Conservation (phyloP, 2,329 filamentous ascomycete genomes). For the Aspergillus sp. region DNA sequence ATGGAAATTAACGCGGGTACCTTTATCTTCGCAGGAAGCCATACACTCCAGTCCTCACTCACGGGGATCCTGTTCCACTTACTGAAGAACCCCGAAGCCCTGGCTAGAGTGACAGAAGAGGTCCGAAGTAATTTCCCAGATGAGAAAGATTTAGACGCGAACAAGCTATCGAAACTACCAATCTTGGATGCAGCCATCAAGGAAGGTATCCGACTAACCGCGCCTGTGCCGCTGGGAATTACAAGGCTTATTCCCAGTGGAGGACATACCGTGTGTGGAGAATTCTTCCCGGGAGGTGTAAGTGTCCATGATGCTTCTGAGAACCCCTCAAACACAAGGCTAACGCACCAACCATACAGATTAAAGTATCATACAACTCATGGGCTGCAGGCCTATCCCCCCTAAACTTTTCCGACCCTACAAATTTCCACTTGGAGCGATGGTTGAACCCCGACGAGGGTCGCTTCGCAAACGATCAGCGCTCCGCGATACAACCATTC, state of each 20-base stretch:
- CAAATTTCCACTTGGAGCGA: background rate
- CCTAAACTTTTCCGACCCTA: background rate
- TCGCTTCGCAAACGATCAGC: background rate
- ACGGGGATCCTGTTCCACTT: slow-evolving; percentile 1
- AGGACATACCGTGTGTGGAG: background rate
- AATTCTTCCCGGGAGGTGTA: background rate
- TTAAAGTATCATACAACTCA: background rate
- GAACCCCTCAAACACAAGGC: background rate
- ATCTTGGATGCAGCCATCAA: background rate
- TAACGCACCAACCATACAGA: background rate
- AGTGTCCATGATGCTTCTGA: background rate
- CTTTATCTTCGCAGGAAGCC: slow-evolving; percentile 1
- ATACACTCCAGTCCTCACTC: background rate
- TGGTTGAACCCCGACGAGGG: background rate
- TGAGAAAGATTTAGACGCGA: background rate
- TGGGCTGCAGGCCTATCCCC: background rate
- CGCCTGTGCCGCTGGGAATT: background rate
- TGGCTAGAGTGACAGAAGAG: background rate
- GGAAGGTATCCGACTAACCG: background rate
- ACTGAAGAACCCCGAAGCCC: background rate
- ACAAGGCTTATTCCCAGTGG: background rate
- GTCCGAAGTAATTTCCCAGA: background rate
- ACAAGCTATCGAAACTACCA: background rate
- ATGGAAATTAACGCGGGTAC: background rate
- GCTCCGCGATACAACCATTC: background rate